Percentiles rank a stretch among this genome's conserved stretches.
phyloP scores from a whole-genome alignment of 2,329 filamentous ascomycete genomes.

The Fusarium falciforme region DNA sequence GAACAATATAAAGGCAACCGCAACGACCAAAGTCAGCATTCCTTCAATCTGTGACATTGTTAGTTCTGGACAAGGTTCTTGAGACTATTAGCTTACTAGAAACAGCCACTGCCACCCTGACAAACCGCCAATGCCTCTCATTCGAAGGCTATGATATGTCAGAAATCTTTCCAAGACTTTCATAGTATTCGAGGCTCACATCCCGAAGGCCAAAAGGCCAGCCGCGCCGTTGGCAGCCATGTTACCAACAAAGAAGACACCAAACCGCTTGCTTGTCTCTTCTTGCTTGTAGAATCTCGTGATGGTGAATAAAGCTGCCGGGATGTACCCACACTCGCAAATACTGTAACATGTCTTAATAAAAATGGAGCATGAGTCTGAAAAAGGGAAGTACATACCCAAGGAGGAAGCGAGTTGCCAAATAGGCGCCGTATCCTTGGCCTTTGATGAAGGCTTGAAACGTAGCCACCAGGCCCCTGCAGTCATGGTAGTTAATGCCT shows the following conservation, averaged over 20 bases:
- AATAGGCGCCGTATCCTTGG: not conserved
- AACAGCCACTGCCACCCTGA: not conserved
- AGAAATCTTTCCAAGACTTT: not conserved
- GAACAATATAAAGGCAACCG: not conserved
- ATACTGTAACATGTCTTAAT: not conserved
- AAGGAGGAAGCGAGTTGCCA: not conserved
- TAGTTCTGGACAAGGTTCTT: not conserved
- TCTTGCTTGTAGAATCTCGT: not conserved
- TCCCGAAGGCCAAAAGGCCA: not conserved
- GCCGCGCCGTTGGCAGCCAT: not conserved
- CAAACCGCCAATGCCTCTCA: not conserved
- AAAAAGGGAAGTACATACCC: not conserved
- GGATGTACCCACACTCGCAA: not conserved
- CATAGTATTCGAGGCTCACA: not conserved
- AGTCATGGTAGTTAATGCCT: not conserved
- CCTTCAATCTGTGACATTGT: not conserved
- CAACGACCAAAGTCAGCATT: not conserved
- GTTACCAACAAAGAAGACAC: not conserved
- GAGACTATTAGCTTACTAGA: not conserved
- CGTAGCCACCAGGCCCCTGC: not conserved
- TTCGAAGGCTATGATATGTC: not conserved
- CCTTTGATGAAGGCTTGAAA: not conserved
- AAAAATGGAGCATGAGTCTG: no score
- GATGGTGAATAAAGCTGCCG: not conserved
- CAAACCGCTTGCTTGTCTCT: not conserved